Percentiles rank a stretch among this genome's conserved stretches.
phyloP scores from a whole-genome alignment of 1,284 basidiomycete species.

The Sporisorium exsertum region DNA sequence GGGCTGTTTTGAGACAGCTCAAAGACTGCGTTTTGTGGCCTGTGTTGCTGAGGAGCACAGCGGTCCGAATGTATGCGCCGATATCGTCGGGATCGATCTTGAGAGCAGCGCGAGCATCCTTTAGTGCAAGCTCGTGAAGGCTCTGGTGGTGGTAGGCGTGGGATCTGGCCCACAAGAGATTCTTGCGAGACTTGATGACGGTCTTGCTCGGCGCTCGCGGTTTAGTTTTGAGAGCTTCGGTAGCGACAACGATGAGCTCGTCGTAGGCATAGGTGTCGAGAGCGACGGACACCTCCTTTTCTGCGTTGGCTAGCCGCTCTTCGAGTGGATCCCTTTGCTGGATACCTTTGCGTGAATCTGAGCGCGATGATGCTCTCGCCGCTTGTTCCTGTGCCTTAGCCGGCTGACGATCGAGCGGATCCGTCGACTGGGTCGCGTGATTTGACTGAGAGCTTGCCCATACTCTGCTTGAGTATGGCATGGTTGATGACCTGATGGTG shows the following conservation, averaged over 20 bases:
- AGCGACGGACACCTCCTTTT: slow-evolving; percentile 17
- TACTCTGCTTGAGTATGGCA: not conserved
- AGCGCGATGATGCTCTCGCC: not conserved
- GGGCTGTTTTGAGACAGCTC: slow-evolving; percentile 24
- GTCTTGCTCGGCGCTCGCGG: slow-evolving; percentile 6
- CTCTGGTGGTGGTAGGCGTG: slow-evolving; percentile 20
- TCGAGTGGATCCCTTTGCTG: not conserved
- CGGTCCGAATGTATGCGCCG: slow-evolving; percentile 27
- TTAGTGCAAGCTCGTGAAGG: slow-evolving; percentile 18
- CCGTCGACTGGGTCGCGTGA: too few species aligned
- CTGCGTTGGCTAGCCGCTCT: slow-evolving; percentile 12
- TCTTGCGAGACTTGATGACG: slow-evolving; percentile 35
- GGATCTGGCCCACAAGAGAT: slow-evolving; percentile 37
- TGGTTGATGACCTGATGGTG: not conserved
- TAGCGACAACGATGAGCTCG: slow-evolving; percentile 21
- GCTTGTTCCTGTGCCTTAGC: too few species aligned
- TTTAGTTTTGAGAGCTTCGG: slow-evolving; percentile 12
- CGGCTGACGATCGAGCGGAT: too few species aligned
- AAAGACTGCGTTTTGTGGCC: slow-evolving; percentile 15
- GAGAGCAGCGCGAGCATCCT: slow-evolving; percentile 34
- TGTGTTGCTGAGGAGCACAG: slow-evolving; percentile 16
- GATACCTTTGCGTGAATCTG: not conserved
- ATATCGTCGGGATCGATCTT: slow-evolving; percentile 36
- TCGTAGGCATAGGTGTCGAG: slow-evolving; percentile 18
- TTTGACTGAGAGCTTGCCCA: too few species aligned